Base-by-base conservation (phyloP, 345 rosid genomes). In the Ceriops decandra region DNA sequence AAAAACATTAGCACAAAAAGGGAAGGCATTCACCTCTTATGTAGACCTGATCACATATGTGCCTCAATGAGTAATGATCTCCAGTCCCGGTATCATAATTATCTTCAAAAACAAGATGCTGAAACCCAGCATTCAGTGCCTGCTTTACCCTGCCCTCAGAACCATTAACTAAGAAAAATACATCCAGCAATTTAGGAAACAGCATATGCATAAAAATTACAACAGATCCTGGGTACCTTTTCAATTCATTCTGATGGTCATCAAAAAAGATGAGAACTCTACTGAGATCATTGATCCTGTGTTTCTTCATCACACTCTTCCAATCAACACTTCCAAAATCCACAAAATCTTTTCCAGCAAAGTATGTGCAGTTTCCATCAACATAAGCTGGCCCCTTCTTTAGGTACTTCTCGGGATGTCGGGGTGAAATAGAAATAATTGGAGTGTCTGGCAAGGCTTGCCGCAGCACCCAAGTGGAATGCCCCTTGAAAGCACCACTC, bases 401-500 rank as follows among this genome's bases (percentile, higher is more conserved):
- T 11, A 90, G 70, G 69, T 95, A 95, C 83, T 92, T 92, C 82
- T 81, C 96, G 4, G 99, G 99, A 74, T 95, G 99, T 63, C 98
- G 75, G 1, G 98, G 98, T 16, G 99, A 73, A 60, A 95, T 63
- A 15, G 99, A 92, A 68, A 92, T 76, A 21, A 95, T 95, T 35
- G 82, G 87, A n/a, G 77, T 86, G 52, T 88, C 87, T 47, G 91
- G 99, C 96, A 86, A 92, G 0, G 99, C 99, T 78, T 92, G 99
- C 77, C 99, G 86, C 83, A 95, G 62, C 77, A 95, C 91, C 99
- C 99, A 95, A 66, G 99, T 92, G 5, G 99, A 95, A 66, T 95
- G 99, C 33, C 99, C 99, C 82, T 95, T 95, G 60, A 95, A 95
- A 68, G 91, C 99, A 75, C 98, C 99, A 76, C 98, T 95, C 82